Percentiles rank a stretch among this genome's conserved stretches.
Evolutionary conservation across 768 basidiomycete species (phyloP).

Genomic region (Lactarius deliciosus): DNA sequence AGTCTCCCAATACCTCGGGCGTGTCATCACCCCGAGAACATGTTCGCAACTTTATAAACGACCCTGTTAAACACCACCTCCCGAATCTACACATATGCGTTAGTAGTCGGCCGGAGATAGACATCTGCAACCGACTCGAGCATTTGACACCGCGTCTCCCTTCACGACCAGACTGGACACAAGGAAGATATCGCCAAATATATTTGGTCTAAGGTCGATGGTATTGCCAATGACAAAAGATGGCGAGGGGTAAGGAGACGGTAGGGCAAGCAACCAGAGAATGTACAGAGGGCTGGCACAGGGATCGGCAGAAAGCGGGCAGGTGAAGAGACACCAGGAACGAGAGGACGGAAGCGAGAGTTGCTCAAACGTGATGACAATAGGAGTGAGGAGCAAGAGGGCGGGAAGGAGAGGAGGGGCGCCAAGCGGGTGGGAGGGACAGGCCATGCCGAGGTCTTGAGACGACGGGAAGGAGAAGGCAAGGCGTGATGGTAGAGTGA

Average conservation of each 20-base stretch:
- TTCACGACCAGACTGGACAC: neutral
- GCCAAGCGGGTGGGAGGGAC: too few species aligned
- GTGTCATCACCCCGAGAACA: neutral
- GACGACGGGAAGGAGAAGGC: too few species aligned
- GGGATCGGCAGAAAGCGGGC: too few species aligned
- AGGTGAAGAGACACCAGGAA: too few species aligned
- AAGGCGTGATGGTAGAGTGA: too few species aligned
- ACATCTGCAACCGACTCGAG: neutral
- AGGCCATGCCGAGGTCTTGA: too few species aligned
- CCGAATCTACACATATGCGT: neutral
- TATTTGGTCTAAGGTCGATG: neutral
- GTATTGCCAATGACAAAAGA: neutral
- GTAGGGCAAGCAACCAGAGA: too few species aligned
- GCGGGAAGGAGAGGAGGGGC: too few species aligned
- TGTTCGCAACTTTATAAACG: neutral
- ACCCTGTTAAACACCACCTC: neutral
- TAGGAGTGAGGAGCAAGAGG: too few species aligned
- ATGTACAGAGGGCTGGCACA: too few species aligned
- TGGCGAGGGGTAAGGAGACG: neutral
- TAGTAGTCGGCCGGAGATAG: neutral
- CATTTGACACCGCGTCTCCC: neutral
- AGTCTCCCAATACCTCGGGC: neutral
- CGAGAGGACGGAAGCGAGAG: too few species aligned
- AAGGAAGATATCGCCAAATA: neutral
- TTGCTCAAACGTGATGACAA: too few species aligned